Base-by-base conservation (phyloP, 106 monocot genomes). In the Dioscorea zingiberensis region DNA sequence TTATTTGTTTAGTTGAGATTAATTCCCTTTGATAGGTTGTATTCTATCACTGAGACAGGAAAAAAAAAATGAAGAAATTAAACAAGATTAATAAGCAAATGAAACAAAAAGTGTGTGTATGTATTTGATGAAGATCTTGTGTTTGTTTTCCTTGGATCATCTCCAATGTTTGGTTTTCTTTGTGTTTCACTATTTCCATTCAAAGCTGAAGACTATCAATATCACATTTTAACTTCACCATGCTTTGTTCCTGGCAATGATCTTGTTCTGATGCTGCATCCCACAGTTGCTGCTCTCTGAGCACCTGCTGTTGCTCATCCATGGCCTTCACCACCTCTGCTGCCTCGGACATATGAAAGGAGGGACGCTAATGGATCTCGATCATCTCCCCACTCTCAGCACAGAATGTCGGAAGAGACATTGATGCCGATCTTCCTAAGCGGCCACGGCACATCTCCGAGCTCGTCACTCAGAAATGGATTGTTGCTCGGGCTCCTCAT, bases 191-290 rank as follows among this genome's bases (percentile, higher is more conserved):
- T 38, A 38, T 38, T 38, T 38, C 38, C 1, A 6, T 10, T 38
- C 10, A 6, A 38, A 38, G 10, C 38, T 38, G 38, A 38, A 38
- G 38, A 8, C 38, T 38, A 38, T 38, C n/a, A n/a, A n/a, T 38
- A 2, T 38, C 38, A 38, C 38, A 38, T 38, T 38, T 38, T 38
- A 51, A 51, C 15, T 8, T 51, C 51, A 63, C 22, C 21, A 47
- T 57, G 64, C 63, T 15, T 63, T 38, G 46, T 67, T 74, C 32
- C 19, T 79, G 23, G 59, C 69, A 7, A 64, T 60, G 12, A 70
- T 62, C 60, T 65, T 74, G 57, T 53, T 71, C 30, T 83, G 83
- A 14, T 83, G 60, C 53, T 78, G 62, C 70, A 70, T 59, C 83
- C n/a, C 83, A 75, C 44, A 66, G 15, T 67, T 63, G 24, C 27